Percentiles rank a stretch among this genome's conserved stretches.
Conservation (phyloP, 768 basidiomycete genomes). For the Stropharia rugosoannulata region DNA sequence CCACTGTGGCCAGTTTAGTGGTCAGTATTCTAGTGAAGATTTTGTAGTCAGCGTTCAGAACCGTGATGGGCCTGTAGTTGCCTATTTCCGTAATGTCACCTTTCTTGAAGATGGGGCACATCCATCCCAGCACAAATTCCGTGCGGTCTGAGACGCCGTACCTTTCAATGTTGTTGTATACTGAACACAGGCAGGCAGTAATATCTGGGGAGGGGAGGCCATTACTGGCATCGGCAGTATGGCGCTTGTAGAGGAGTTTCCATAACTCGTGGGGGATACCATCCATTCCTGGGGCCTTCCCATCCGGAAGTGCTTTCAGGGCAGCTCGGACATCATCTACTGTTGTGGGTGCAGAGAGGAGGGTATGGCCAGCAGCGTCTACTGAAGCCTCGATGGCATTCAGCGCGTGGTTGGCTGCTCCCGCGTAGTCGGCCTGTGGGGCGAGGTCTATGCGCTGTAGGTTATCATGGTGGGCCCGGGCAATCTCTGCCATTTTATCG, state of each 20-base stretch:
- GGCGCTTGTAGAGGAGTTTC: conserved; percentile 23
- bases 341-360: not conserved
- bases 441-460: conserved; percentile 18
- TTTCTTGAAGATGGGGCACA: conserved; percentile 44
- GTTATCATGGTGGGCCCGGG: conserved; percentile 22
- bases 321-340: conserved; percentile 14
- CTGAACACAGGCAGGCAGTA: conserved; percentile 2
- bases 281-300: too few species aligned
- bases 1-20: conserved; percentile 14
- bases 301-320: conserved; percentile 12
- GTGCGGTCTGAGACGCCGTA: conserved; percentile 13
- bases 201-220: conserved; percentile 6
- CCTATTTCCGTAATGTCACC: conserved; percentile 25
- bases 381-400: not conserved
- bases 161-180: conserved; percentile 26
- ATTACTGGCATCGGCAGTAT: conserved; percentile 23
- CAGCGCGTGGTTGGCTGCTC: not conserved
- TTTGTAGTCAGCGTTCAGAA: conserved; percentile 36
- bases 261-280: too few species aligned
- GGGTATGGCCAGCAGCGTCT: not conserved
- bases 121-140: conserved; percentile 30
- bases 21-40: conserved; percentile 25
- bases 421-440: not conserved
- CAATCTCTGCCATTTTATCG: conserved; percentile 29
- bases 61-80: conserved; percentile 34